Evolutionary conservation across 345 rosid species (phyloP).

Genomic region (Viola odorata): DNA sequence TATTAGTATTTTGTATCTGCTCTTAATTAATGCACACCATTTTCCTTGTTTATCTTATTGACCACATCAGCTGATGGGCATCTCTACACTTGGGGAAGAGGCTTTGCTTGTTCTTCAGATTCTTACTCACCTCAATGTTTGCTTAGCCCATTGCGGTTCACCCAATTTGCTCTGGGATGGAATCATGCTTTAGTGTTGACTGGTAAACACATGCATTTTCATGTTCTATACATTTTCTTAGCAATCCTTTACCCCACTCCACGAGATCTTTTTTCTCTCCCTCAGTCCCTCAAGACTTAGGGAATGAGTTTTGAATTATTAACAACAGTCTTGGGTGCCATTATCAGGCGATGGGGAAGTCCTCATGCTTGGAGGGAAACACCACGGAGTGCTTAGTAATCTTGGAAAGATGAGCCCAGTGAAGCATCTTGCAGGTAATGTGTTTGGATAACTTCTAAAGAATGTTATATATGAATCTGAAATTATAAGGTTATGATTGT

Average conservation of each 20-base stretch:
- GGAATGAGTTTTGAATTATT: background rate
- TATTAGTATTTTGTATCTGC: background rate
- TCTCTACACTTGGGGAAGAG: conserved; percentile 80
- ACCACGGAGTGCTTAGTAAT: conserved; percentile 41
- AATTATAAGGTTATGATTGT: background rate
- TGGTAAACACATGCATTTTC: conserved; percentile 28
- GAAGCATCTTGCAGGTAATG: conserved; percentile 36
- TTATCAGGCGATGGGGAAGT: conserved; percentile 54
- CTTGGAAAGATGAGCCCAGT: conserved; percentile 30
- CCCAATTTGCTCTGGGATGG: conserved; percentile 68
- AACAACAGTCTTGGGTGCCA: background rate
- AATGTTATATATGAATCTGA: background rate
- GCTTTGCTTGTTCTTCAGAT: conserved; percentile 48
- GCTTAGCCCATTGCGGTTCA: conserved; percentile 31
- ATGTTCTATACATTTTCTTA: background rate
- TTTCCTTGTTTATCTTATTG: conserved; percentile 9
- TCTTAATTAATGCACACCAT: background rate
- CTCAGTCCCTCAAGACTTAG: background rate
- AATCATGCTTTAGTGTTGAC: conserved; percentile 64
- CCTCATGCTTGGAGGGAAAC: conserved; percentile 61
- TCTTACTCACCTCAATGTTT: conserved; percentile 40
- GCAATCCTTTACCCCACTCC: background rate
- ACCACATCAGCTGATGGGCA: conserved; percentile 49
- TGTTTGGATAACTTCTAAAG: conserved; percentile 1
- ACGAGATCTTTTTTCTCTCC: background rate